Evolutionary conservation across 2,329 filamentous ascomycete genomes (phyloP).

Genomic region (Graphilbum ipis-grandicollis): DNA sequence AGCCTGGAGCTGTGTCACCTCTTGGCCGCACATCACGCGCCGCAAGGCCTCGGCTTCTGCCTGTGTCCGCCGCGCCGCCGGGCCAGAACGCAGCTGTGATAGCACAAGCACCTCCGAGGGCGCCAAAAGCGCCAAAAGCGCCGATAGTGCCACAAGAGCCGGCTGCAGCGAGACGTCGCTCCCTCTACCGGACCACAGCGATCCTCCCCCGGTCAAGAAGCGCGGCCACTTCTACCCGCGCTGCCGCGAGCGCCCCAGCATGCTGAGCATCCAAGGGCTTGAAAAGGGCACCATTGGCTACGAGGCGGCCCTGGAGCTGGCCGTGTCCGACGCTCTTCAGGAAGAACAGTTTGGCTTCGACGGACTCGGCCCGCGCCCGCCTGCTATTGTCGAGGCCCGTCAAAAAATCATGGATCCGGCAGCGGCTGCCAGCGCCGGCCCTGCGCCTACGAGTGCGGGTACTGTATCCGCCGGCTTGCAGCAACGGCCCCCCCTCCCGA

Average conservation of each 20-base stretch:
- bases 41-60: no score
- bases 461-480: neutral
- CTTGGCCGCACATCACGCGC: constrained; percentile 43
- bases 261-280: constrained; percentile 54
- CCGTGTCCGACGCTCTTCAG: constrained; percentile 45
- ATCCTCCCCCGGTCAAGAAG: constrained; percentile 23
- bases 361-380: constrained; percentile 34
- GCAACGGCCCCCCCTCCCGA: neutral
- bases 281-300: constrained; percentile 57
- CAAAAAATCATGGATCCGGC: constrained; percentile 35
- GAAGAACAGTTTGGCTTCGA: constrained; percentile 45
- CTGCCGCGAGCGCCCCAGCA: constrained; percentile 47
- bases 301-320: constrained; percentile 48
- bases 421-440: constrained; percentile 12
- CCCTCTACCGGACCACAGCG: neutral
- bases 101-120: constrained; percentile 10
- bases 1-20: constrained; percentile 45
- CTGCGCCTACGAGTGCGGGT: no score
- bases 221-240: constrained; percentile 40
- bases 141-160: constrained; percentile 15
- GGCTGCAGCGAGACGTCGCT: no score
- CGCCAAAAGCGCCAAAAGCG: constrained; percentile 22
- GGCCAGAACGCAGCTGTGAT: no score
- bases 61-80: no score
- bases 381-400: constrained; percentile 37